Conservation (phyloP, 148 eudicot species). For the Amaranthus hypochondriacus region DNA sequence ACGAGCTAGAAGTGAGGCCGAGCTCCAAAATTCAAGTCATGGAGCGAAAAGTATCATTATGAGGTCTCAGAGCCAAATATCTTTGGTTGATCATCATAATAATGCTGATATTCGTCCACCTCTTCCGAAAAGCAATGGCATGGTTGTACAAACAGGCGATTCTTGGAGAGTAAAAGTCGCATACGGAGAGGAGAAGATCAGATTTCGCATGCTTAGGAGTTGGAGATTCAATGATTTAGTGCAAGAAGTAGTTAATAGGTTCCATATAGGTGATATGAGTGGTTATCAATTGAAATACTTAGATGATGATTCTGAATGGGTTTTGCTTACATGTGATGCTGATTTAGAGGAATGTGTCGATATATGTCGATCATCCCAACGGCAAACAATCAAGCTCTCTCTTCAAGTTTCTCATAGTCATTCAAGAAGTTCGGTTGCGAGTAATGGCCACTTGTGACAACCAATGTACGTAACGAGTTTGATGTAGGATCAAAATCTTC, state of each 20-base stretch:
- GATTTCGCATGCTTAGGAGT: slow-evolving; percentile 53
- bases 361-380: slow-evolving; percentile 40
- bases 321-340: slow-evolving; percentile 69
- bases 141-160: slow-evolving; percentile 27
- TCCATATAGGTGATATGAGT: slow-evolving; percentile 49
- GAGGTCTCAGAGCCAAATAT: slow-evolving; percentile 50
- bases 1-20: slow-evolving; percentile 55
- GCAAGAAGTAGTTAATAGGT: slow-evolving; percentile 59
- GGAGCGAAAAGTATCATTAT: slow-evolving; percentile 29
- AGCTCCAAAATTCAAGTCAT: slow-evolving; percentile 36
- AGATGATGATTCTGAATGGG: slow-evolving; percentile 93
- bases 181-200: slow-evolving; percentile 65
- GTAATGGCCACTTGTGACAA: slow-evolving; percentile 33
- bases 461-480: background rate
- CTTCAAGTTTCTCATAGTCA: slow-evolving; percentile 40
- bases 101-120: slow-evolving; percentile 30
- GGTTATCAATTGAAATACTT: slow-evolving; percentile 75
- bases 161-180: slow-evolving; percentile 57
- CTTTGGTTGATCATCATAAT: slow-evolving; percentile 34
- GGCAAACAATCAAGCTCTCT: slow-evolving; percentile 56
- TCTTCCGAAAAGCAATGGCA: slow-evolving; percentile 22
- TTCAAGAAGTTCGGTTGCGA: slow-evolving; percentile 51
- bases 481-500: background rate
- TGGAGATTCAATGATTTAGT: slow-evolving; percentile 53
- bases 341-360: slow-evolving; percentile 87